A percentile compares a stretch with the other conserved stretches of the same genome.
Evolutionary conservation across 2,329 filamentous ascomycete species (phyloP).

Genomic region (Trichoderma cornu-damae): DNA sequence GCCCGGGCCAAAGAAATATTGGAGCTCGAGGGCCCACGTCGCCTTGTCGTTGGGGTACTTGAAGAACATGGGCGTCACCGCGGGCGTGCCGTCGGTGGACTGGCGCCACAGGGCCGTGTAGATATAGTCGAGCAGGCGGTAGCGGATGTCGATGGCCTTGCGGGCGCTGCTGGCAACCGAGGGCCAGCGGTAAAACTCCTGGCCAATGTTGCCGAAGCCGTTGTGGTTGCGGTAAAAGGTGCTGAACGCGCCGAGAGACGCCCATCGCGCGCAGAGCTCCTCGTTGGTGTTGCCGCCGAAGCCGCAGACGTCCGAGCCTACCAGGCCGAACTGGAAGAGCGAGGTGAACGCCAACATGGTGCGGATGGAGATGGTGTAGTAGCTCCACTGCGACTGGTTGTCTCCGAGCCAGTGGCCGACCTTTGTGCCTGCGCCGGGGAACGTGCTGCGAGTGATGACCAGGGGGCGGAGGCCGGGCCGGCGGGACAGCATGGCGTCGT

Average conservation of each 20-base stretch:
- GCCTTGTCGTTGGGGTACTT: conserved; percentile 53
- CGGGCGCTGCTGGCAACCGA: conserved; percentile 58
- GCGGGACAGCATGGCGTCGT: conserved; percentile 60
- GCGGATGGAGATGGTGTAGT: conserved; percentile 71
- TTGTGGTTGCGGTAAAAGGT: conserved; percentile 70
- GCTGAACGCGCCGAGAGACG: conserved; percentile 62
- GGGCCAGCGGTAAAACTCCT: conserved; percentile 68
- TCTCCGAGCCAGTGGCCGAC: conserved; percentile 82
- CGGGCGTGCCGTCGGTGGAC: conserved; percentile 55
- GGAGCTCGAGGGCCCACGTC: conserved; percentile 43
- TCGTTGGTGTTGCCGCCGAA: conserved; percentile 61
- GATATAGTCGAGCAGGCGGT: conserved; percentile 74
- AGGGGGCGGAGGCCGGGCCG: conserved; percentile 69
- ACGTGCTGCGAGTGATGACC: conserved; percentile 78
- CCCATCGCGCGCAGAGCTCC: conserved; percentile 64
- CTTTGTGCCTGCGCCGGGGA: conserved; percentile 68
- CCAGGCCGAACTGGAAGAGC: conserved; percentile 65
- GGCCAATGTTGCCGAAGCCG: conserved; percentile 38
- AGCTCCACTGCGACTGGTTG: conserved; percentile 64
- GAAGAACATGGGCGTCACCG: conserved; percentile 68
- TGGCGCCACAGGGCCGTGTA: conserved; percentile 66
- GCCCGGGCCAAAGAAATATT: conserved; percentile 48
- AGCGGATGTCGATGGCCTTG: conserved; percentile 66
- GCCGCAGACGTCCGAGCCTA: conserved; percentile 71
- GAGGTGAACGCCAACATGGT: conserved; percentile 69